These are phyloP conservation scores for Chalciporus pseudorubinellus DNA, from an alignment of 768 basidiomycete species.

Conservation along the genomic window DNA sequence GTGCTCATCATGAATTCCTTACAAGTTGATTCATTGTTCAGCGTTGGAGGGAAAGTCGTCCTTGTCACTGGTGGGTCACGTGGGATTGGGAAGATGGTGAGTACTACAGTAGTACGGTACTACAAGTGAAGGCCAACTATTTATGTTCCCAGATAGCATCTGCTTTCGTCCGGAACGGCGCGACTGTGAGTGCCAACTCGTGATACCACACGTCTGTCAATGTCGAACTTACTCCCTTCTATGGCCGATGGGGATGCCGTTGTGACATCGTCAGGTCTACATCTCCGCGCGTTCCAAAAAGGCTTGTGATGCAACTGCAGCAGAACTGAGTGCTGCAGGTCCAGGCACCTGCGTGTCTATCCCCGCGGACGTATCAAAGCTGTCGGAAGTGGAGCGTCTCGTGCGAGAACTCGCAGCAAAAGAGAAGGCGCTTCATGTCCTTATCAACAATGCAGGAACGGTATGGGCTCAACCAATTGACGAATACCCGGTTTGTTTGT, in stretches of 20 bases:
- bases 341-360: conserved; percentile 53
- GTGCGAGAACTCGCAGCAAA: conserved; percentile 47
- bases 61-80: conserved; percentile 66
- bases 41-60: conserved; percentile 52
- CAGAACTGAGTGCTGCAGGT: conserved; percentile 50
- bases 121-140: not conserved
- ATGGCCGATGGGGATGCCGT: not conserved
- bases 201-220: not conserved
- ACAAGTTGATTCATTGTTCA: conserved; percentile 40
- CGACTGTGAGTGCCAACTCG: conserved; percentile 38
- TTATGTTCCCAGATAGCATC: conserved; percentile 50
- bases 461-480: conserved; percentile 50
- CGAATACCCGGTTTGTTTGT: conserved; percentile 43
- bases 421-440: conserved; percentile 54
- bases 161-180: conserved; percentile 61
- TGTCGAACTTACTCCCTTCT: conserved; percentile 8
- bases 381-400: conserved; percentile 52
- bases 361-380: conserved; percentile 52
- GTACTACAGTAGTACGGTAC: too few species aligned
- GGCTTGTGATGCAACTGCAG: conserved; percentile 51
- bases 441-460: conserved; percentile 68
- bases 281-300: conserved; percentile 57
- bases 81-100: conserved; percentile 65
- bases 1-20: conserved; percentile 36
- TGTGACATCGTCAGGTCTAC: conserved; percentile 44